phyloP scores from a whole-genome alignment of 225 moss, liverwort and hornwort species.

The Pleurozium schreberi region DNA sequence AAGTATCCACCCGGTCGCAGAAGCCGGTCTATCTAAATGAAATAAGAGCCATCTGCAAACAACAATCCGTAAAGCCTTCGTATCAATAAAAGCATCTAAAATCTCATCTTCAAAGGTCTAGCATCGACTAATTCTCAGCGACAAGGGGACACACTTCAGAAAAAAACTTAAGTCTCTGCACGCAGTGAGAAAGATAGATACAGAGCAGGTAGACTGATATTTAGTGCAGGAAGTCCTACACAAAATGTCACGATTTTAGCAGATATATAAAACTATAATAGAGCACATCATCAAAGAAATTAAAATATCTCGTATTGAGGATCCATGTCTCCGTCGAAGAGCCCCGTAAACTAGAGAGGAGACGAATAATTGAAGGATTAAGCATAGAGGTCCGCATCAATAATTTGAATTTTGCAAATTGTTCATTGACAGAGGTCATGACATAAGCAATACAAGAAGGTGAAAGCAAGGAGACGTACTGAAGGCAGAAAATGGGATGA shows the following conservation, averaged over 20 bases:
- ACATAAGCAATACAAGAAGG: not conserved
- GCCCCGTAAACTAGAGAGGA: not conserved
- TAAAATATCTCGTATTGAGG: not conserved
- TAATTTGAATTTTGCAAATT: not conserved
- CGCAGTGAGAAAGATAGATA: not conserved
- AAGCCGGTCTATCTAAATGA: constrained; percentile 40
- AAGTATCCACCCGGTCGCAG: constrained; percentile 52
- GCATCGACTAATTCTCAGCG: not conserved
- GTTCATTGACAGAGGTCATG: not conserved
- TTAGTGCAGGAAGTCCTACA: not conserved
- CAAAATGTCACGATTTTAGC: not conserved
- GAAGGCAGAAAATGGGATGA: constrained; percentile 30
- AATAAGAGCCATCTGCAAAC: constrained; percentile 37
- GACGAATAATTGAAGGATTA: not conserved
- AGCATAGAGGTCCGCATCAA: not conserved
- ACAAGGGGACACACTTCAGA: not conserved
- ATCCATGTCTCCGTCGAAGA: not conserved
- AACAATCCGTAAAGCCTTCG: not conserved
- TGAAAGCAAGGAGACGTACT: constrained; percentile 5
- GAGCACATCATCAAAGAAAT: not conserved
- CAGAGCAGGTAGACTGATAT: not conserved
- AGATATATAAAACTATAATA: not conserved
- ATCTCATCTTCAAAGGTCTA: not conserved
- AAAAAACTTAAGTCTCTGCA: not conserved
- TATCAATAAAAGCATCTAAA: not conserved